phyloP scores from a whole-genome alignment of 495 filamentous ascomycete species.

The Oleoguttula mirabilis region DNA sequence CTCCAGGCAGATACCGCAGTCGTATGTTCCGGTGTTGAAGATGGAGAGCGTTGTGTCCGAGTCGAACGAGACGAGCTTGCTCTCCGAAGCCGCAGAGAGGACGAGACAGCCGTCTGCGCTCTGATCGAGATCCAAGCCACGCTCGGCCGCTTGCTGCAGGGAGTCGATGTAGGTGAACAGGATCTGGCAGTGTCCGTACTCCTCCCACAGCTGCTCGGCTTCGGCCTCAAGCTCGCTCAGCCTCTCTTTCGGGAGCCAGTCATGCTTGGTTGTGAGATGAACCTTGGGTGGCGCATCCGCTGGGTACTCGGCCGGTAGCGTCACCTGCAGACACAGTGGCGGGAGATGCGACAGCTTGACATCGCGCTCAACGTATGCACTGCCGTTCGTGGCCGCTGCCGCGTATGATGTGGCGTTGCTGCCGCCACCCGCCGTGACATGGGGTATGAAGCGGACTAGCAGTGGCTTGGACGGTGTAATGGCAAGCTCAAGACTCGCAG shows the following conservation, averaged over 20 bases:
- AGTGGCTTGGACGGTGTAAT: constrained; percentile 60
- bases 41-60: constrained; percentile 54
- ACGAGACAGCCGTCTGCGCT: constrained; percentile 38
- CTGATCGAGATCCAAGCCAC: constrained; percentile 59
- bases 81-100: constrained; percentile 50
- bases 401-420: constrained; percentile 23
- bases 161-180: constrained; percentile 80
- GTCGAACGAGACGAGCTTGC: constrained; percentile 68
- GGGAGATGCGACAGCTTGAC: constrained; percentile 51
- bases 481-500: constrained; percentile 56
- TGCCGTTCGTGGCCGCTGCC: constrained; percentile 5
- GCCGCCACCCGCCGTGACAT: constrained; percentile 28
- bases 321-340: constrained; percentile 53
- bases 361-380: constrained; percentile 14
- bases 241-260: constrained; percentile 55
- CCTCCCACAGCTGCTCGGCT: constrained; percentile 62
- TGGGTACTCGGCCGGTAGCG: constrained; percentile 68
- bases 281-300: constrained; percentile 51
- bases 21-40: constrained; percentile 76
- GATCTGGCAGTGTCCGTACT: constrained; percentile 61
- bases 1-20: constrained; percentile 80
- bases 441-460: constrained; percentile 53
- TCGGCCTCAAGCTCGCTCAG: constrained; percentile 50
- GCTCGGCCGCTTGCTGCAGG: constrained; percentile 67
- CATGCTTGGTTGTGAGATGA: constrained; percentile 49